Evolutionary conservation across 495 filamentous ascomycete genomes (phyloP), one percentile per base, ranked within the genome.

Genomic region (Aspergillus taichungensis): DNA sequence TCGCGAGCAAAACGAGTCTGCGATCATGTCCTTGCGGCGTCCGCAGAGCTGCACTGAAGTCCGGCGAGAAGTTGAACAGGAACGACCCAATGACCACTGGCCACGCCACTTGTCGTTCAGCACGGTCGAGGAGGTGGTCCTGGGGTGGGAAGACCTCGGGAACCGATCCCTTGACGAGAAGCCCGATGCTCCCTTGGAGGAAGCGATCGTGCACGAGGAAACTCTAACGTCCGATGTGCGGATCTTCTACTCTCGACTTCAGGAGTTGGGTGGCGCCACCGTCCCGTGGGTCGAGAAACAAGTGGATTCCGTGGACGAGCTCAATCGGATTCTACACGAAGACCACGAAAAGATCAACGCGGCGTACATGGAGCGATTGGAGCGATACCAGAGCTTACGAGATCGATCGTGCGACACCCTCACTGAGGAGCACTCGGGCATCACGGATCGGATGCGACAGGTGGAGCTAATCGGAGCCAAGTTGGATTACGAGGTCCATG

Each of bases 401-500:
- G 78, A 85, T 37, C 67, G 71, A 34, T 80, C 79, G 5, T 78
- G 80, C 40, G 80, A 87, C 42, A 66, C 87, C 13, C 57, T 94
- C 7, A 69, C 69, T 1, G 77, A 82, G 28, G 83, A 94, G 67
- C 73, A 79, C 27, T 66, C 71, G 28, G 66, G 75, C 27, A 66
- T 94, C 40, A 80, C 73, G 27, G 92, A 95, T 47, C 74, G 73
- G 28, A 73, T 94, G 44, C 85, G 83, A 59, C 86, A 88, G 48
- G 76, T 96, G 13, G 94, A 95, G 59, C 70, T 82, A 13, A 69
- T 95, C 34, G 81, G 82, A 6, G 87, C 87, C 13, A 92, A 91
- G 72, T 71, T 98, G 47, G 91, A 98, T 55, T 98, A 98, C 61
- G 94, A 98, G 67, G 78, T 97, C 31, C 77, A 79, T 41, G 84